These are phyloP conservation scores for Boletellus sp. DNA, from an alignment of 768 basidiomycete species.

Conservation along the genomic window DNA sequence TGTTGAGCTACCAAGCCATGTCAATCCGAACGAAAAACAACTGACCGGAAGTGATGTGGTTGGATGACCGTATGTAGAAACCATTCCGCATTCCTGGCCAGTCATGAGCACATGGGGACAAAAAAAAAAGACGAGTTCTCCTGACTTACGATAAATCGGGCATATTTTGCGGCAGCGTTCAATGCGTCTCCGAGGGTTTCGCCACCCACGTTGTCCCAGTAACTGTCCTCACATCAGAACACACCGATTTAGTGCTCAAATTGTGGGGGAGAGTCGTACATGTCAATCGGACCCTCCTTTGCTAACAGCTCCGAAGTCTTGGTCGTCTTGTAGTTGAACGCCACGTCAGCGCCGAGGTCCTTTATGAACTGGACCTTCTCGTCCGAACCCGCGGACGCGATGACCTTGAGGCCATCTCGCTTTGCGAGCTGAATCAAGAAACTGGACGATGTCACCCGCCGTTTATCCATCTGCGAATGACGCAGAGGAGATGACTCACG, in stretches of 20 bases:
- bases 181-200: slow-evolving; percentile 56
- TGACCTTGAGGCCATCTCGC: slow-evolving; percentile 53
- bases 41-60: not conserved
- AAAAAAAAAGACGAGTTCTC: not conserved
- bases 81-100: slow-evolving; percentile 33
- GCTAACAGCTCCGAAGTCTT: slow-evolving; percentile 48
- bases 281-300: slow-evolving; percentile 55
- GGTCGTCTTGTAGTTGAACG: slow-evolving; percentile 71
- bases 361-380: slow-evolving; percentile 65
- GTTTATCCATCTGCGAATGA: not conserved
- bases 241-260: not conserved
- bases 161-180: slow-evolving; percentile 38
- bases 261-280: slow-evolving; percentile 34
- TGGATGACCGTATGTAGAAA: slow-evolving; percentile 1
- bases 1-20: not conserved
- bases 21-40: not conserved
- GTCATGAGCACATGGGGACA: not conserved
- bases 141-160: slow-evolving; percentile 48
- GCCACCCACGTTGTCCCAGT: slow-evolving; percentile 55
- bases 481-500: slow-evolving; percentile 36
- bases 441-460: slow-evolving; percentile 17
- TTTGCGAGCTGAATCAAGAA: slow-evolving; percentile 52
- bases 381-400: slow-evolving; percentile 67
- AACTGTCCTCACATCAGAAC: slow-evolving; percentile 4
- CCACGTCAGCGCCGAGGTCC: slow-evolving; percentile 60